Evolutionary conservation across 2,329 filamentous ascomycete genomes (phyloP).

Genomic region (Xylariaceae sp.): DNA sequence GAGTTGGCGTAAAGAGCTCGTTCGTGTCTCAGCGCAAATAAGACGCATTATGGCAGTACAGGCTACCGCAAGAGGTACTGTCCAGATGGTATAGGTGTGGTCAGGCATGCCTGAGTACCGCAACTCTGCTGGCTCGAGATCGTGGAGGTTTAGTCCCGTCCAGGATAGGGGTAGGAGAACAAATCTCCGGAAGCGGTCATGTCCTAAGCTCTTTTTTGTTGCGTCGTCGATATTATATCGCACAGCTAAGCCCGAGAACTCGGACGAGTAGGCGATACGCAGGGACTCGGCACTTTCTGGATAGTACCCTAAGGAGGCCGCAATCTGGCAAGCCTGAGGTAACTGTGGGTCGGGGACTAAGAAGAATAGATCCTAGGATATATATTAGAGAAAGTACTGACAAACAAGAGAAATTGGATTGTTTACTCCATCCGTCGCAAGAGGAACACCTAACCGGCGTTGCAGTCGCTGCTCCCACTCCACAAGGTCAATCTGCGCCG

Average conservation of each 20-base stretch:
- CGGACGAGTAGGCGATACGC: neutral
- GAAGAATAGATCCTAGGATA: too few relatives aligned
- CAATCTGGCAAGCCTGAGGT: neutral
- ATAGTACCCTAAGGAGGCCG: neutral
- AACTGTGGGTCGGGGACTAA: neutral
- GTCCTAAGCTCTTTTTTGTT: neutral
- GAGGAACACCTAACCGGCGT: too few relatives aligned
- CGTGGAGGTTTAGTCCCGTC: neutral
- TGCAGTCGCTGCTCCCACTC: neutral
- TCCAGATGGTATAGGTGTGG: neutral
- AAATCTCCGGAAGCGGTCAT: neutral
- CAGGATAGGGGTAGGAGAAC: neutral
- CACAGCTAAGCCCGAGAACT: neutral
- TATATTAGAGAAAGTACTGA: too few relatives aligned
- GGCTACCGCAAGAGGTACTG: neutral
- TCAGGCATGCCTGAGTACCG: neutral
- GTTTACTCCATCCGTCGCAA: too few relatives aligned
- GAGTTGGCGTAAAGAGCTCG: neutral
- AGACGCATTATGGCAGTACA: neutral
- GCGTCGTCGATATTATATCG: neutral
- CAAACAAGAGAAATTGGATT: too few relatives aligned
- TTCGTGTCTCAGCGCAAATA: neutral
- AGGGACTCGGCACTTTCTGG: neutral
- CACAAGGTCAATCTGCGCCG: neutral
- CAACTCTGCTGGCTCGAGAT: neutral